Evolutionary conservation across 176 grass and related monocot genomes (phyloP), one percentile per base, ranked within the genome.

Genomic region (Zea mays): DNA sequence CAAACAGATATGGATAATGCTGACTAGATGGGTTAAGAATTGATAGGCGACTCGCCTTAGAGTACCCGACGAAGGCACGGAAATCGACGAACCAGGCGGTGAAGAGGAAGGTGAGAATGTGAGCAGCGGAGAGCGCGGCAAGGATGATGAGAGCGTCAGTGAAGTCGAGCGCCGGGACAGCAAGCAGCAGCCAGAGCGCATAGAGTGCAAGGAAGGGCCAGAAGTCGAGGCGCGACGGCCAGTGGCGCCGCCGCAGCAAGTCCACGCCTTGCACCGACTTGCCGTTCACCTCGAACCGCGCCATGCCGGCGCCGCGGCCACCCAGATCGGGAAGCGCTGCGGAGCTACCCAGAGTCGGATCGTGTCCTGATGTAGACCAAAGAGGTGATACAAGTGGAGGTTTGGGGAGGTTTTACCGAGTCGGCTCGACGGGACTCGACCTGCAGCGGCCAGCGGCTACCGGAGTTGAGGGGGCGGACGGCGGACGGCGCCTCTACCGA

Each of bases 61-160:
- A 81, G 85, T 92, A 89, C 72, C 89, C 92, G 37, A 99, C 96
- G 8, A 99, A 89, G 21, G 79, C 87, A 69, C 74, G 78, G 85
- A 99, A 99, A 55, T 99, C 96, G 19, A 99, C 85, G n/a, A 87
- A 99, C 96, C 96, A 99, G 50, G 87, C 88, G 2, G 96, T 95
- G 71, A 95, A 99, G 72, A 99, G 92, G 65, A 99, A 80, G 48
- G 83, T 76, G 10, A 95, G 92, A 67, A 99, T 85, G 87, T 99
- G 96, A 39, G 75, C 62, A 34, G 76, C 63, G 11, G 90, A 85
- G 62, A 99, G 58, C 35, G 66, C 85, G 12, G 81, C 83, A 15
- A 99, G 90, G 63, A 99, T 76, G 49, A 99, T 90, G 48, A 90
- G 75, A 7, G 96, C 90, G 39, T 99, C 96, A 37, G 85, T 84